Evolutionary conservation across 805 yeast species (phyloP).

Genomic region (Cyberlindnera samutprakarnensis): DNA sequence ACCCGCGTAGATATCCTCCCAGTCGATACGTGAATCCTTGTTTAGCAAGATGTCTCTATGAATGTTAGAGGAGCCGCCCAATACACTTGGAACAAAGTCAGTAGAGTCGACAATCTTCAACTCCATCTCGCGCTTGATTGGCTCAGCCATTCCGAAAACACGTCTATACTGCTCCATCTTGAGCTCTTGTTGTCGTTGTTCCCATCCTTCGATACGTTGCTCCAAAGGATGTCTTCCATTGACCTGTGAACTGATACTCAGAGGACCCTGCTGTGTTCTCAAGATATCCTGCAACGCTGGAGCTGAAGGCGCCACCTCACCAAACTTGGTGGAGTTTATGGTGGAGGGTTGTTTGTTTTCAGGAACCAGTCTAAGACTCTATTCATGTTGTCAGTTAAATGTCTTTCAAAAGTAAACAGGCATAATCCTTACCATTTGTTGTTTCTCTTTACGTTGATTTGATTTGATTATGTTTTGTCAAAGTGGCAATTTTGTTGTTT

Average conservation of each 20-base stretch:
- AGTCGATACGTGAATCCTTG: constrained; percentile 71
- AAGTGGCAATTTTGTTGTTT: constrained; percentile 15
- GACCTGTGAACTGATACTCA: constrained; percentile 45
- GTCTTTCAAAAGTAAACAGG: no score
- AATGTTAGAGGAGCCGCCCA: constrained; percentile 52
- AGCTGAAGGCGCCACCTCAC: constrained; percentile 50
- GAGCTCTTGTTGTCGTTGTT: constrained; percentile 58
- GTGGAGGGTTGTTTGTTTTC: constrained; percentile 34
- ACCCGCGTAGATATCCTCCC: constrained; percentile 87
- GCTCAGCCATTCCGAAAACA: constrained; percentile 88
- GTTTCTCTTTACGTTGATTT: no score
- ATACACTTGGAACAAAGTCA: constrained; percentile 57
- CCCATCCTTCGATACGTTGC: constrained; percentile 71
- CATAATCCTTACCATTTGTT: no score
- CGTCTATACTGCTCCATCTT: constrained; percentile 75
- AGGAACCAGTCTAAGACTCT: constrained; percentile 46
- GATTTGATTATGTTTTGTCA: background rate
- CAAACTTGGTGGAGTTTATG: constrained; percentile 45
- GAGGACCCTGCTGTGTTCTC: constrained; percentile 56
- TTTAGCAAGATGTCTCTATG: constrained; percentile 76
- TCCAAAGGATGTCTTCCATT: constrained; percentile 86
- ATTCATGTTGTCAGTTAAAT: constrained; percentile 2
- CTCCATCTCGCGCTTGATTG: constrained; percentile 89
- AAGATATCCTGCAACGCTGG: constrained; percentile 66
- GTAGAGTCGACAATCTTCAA: constrained; percentile 60